These are phyloP conservation scores for Prunella vulgaris DNA, from an alignment of 257 asterid species.

Conservation along the genomic window DNA sequence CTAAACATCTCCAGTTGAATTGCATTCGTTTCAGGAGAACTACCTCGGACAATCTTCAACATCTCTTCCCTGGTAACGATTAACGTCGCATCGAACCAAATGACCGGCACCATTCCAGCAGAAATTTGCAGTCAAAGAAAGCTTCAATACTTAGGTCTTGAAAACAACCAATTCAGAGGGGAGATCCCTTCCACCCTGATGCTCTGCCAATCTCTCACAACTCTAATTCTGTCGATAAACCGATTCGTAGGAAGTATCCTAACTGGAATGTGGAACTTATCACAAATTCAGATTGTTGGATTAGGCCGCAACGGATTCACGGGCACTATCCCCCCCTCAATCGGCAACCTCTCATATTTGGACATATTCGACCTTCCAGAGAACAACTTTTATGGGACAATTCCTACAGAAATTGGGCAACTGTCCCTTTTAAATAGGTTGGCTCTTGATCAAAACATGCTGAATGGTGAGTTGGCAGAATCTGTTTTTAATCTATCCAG, in stretches of 20 bases:
- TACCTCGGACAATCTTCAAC: background rate
- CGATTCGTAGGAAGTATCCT: background rate
- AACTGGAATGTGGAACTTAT: background rate
- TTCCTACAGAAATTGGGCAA: background rate
- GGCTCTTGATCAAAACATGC: background rate
- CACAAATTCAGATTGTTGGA: background rate
- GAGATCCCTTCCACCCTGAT: background rate
- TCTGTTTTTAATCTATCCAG: background rate
- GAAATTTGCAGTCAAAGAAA: background rate
- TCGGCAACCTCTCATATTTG: background rate
- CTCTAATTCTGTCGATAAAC: background rate
- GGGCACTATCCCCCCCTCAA: background rate
- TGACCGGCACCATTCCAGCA: background rate
- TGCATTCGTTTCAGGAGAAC: background rate
- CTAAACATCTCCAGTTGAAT: too few relatives aligned
- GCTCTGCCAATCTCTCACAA: background rate
- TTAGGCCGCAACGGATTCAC: background rate
- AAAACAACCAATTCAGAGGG: background rate
- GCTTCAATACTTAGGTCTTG: background rate
- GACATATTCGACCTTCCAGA: background rate
- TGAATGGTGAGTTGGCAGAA: background rate
- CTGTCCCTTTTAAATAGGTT: background rate
- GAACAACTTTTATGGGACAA: background rate
- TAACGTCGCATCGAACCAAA: background rate
- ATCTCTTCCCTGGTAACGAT: background rate